Base-by-base conservation (phyloP, 2,329 filamentous ascomycete genomes). In the Chaetomiaceae sp. region DNA sequence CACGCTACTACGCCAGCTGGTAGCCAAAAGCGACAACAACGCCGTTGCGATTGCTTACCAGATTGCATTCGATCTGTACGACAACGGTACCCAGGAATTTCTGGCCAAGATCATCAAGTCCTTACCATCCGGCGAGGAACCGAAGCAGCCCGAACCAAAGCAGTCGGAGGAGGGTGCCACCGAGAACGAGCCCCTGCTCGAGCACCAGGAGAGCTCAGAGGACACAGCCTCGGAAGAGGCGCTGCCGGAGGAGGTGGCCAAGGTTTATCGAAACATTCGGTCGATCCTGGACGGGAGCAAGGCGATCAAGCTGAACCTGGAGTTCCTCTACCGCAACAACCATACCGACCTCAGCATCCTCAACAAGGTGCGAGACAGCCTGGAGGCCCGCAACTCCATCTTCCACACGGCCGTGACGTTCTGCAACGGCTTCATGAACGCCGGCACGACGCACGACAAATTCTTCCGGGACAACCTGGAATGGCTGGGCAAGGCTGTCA, bases 351-450 rank as follows among this genome's bases (percentile, higher is more conserved):
- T 89, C 54, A 86, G 83, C 58, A 93, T 98, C 51, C 74, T 98
- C 48, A 96, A 96, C 76, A 96, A 95, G 71, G 84, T 98, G 36
- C 86, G 91, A 41, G 93, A 98, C 65, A 96, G 90, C 58, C 73
- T 98, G 14, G 93, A 98, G 63, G 89, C 90, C 29, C 81, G 94
- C 43, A 97, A 95, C 69, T 97, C 91, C 26, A 98, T 98, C 57
- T 97, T 97, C 77, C 93, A 98, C 67, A 95, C 89, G 1, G 89
- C 90, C 4, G 88, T 98, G 46, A 97, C 93, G 1, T 93, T 98
- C 61, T 93, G 91, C 62, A 97, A 97, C 60, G 93, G 90, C 10
- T 97, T 98, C 65, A 98, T 98, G 93, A 95, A 98, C 64, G 90
- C 95, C 44, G 94, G 93, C 49, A 98, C 93, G 1, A 96, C 91